Evolutionary conservation across 306 rosid species (phyloP), one percentile per base, ranked within the genome.

Genomic region (Rosa lucieae): DNA sequence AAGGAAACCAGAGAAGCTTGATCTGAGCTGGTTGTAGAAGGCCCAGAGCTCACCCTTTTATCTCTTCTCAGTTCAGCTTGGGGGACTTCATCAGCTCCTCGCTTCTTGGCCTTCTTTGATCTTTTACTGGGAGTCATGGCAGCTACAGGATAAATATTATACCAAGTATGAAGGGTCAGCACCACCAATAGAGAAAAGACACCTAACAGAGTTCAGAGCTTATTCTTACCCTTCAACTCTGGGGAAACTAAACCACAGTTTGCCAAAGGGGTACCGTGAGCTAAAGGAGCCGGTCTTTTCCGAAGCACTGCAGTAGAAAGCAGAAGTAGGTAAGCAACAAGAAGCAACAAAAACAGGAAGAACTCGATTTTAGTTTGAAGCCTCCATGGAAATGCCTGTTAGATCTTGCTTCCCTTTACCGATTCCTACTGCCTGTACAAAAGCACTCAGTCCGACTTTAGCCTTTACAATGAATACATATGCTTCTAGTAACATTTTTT

Each of bases 321-420:
- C 8, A 67, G 15, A 39, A 40, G 49, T 29, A 42, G 15, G 72
- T 67, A 1, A 67, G 49, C 15, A 67, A 67, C 47, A 67, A 32
- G 70, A 65, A 65, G 70, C 70, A 13, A 65, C 5, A 65, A 39
- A 17, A 17, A 65, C 6, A 18, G 83, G 80, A 84, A 13, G 68
- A 68, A 81, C 76, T 40, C 89, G 96, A 84, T 84, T 86, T 79
- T 87, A 74, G 82, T 82, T 90, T 11, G 80, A 35, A 76, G 89
- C 75, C 73, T 94, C 98, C 49, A 77, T 43, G 62, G 77, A 23
- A 10, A 75, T 39, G 73, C 94, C 86, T n/a, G 95, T 91, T 56
- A 94, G 95, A 83, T 94, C 99, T 75, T 85, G 85, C 85, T 91
- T 91, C 63, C 95, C 97, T 78, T 86, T 94, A 39, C 97, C 99